Evolutionary conservation across 2,329 filamentous ascomycete species (phyloP), one percentile per base, ranked within the genome.

Genomic region (Cryphonectria naterciae): DNA sequence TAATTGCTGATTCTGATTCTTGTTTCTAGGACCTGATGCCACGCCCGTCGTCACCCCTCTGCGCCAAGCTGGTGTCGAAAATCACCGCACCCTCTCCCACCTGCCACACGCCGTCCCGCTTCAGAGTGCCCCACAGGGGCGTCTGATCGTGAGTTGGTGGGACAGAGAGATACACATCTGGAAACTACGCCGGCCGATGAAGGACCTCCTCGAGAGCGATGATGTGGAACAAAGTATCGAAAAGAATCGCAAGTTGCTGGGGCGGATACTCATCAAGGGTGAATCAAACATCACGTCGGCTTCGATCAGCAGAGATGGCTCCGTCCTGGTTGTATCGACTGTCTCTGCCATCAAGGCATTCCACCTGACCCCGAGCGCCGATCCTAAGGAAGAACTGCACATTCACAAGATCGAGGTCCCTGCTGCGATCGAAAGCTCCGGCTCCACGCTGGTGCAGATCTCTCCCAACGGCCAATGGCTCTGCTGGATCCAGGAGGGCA

Each of bases 81-180:
- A 96, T 75, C 93, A 97, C 80, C 89, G 94, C 72, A 89, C 89
- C 25, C 86, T 99, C 68, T 90, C 95, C n/a, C 91, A 91, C 77
- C 86, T 99, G 19, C 95, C 96, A 2, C 95, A 97, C 77, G 85
- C 88, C 66, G 87, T 93, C 1, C 90, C 92, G 2, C 80, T 98
- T 10, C 84, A 88, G 49, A 95, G 93, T 74, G 92, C 95, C 4
- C 85, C 91, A 1, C 87, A 87, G 58, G 90, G 91, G 60, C 89
- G 96, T 65, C 83, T 98, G 32, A 83, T 99, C 37, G 88, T 96
- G 77, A 93, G 93, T 79, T 98, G 94, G 93, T 98, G 95, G 94
- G 93, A 95, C 74, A 88, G 92, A 69, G 93, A 97, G 79, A 85
- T 98, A 65, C 91, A 92, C 75, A 88, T 99, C 72, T 99, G 95